Evolutionary conservation across 2,329 filamentous ascomycete genomes (phyloP), one percentile per base, ranked within the genome.

Genomic region (Diplodia mutila): DNA sequence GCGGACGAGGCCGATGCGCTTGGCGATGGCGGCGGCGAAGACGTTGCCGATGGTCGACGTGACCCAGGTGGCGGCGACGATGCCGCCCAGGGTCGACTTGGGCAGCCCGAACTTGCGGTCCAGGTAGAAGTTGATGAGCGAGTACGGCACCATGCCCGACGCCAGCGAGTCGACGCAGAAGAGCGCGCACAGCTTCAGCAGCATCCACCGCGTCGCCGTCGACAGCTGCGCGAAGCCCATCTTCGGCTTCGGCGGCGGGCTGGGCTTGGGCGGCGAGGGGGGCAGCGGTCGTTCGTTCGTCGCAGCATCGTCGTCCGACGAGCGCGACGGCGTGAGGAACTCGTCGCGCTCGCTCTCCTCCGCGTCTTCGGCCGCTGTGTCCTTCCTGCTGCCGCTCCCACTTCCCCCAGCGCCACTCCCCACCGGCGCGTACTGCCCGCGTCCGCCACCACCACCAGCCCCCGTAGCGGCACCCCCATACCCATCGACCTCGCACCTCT

Each of bases 91-190:
- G 32, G 82, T 80, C 1, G 83, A 81, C 71, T 86, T 84, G 3
- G 82, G 78, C 4, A 87, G 77, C 39, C 79, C 72, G 71, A 88
- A 88, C 69, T 87, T 87, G 54, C 77, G 74, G 70, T 84, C 82
- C 71, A 88, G 84, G 75, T 85, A 86, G 74, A 86, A 87, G 67
- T 84, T 87, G 70, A 87, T 84, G 37, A 80, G 72, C 11, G 78
- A 78, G 71, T 78, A 79, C 18, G 77, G 86, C 4, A 88, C 89
- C 75, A 94, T 84, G 1, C 91, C 91, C 1, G 88, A 90, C 1
- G 89, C 90, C 67, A 93, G 85, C 0, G 88, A 86, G 75, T 93
- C 91, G 6, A 93, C 73, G 1, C 85, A 85, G 72, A 93, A 90
- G 1, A 94, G 80, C 8, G 90, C 77, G 73, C 88, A 90, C 0